Percentiles rank a stretch among this genome's conserved stretches.
phyloP scores from a whole-genome alignment of 257 asterid species.

The Asclepias syriaca region DNA sequence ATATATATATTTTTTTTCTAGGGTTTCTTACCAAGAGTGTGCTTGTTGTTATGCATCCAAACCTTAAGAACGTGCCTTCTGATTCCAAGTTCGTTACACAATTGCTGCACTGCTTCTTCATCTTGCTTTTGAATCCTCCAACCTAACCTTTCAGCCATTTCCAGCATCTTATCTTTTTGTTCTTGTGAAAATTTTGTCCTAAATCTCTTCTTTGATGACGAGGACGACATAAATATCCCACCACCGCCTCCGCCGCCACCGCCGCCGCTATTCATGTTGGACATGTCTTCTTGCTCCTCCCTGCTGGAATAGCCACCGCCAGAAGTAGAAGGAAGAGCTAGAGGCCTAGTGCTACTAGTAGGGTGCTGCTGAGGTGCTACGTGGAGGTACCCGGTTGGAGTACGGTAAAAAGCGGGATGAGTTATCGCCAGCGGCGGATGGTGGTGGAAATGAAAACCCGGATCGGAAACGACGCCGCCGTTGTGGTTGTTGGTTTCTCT shows the following conservation, averaged over 20 bases:
- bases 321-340: constrained; percentile 62
- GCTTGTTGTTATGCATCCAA: constrained; percentile 87
- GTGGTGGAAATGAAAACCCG: constrained; percentile 13
- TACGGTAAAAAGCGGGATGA: constrained; percentile 31
- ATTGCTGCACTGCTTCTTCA: constrained; percentile 52
- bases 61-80: constrained; percentile 73
- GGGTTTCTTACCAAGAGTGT: constrained; percentile 75
- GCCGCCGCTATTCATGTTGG: constrained; percentile 30
- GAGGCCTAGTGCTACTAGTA: constrained; percentile 9
- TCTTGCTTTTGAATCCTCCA: constrained; percentile 70
- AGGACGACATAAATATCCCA: constrained; percentile 3
- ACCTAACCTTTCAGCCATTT: constrained; percentile 58
- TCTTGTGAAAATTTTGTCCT: constrained; percentile 56
- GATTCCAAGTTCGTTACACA: constrained; percentile 55
- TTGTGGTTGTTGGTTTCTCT: constrained; percentile 26
- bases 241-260: constrained; percentile 26
- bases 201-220: constrained; percentile 46
- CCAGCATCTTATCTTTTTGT: constrained; percentile 73
- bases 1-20: constrained; percentile 1
- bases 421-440: constrained; percentile 34
- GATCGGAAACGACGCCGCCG: constrained; percentile 14
- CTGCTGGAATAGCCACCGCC: constrained; percentile 32
- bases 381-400: constrained; percentile 58
- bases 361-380: constrained; percentile 16
- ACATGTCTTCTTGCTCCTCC: constrained; percentile 49